Conservation (phyloP, 306 rosid genomes). For the Rosa rugosa region DNA sequence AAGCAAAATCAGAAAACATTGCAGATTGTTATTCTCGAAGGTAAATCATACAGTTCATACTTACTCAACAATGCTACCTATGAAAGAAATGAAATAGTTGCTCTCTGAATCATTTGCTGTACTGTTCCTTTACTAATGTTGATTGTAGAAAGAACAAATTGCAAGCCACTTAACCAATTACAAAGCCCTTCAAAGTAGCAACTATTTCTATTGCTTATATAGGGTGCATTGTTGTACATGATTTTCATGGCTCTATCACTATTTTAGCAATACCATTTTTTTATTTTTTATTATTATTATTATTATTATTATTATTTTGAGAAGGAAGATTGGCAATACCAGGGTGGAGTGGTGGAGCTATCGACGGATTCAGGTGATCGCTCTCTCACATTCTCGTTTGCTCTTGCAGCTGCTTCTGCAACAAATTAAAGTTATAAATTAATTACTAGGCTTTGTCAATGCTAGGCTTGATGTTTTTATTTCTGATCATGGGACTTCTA, state of each 20-base stretch:
- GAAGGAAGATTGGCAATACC: neutral
- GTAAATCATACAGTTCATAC: neutral
- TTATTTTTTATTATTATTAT: too few relatives aligned
- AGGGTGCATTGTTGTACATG: neutral
- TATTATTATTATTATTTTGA: too few relatives aligned
- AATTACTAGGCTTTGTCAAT: neutral
- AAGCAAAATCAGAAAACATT: neutral
- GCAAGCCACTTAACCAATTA: too few relatives aligned
- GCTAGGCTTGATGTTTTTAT: neutral
- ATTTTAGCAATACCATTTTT: constrained; percentile 14
- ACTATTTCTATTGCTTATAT: neutral
- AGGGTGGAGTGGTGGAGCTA: constrained; percentile 9
- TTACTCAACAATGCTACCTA: neutral
- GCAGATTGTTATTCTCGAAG: neutral
- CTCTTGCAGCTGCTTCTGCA: constrained; percentile 37
- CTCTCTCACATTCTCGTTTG: constrained; percentile 23
- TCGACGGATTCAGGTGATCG: constrained; percentile 1
- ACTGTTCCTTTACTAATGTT: too few relatives aligned
- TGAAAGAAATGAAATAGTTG: neutral
- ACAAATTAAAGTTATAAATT: neutral
- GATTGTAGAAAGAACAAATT: too few relatives aligned
- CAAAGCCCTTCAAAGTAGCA: too few relatives aligned
- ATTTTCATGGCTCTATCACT: neutral
- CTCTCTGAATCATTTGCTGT: too few relatives aligned
- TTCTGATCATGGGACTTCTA: too few relatives aligned